Base-by-base conservation (phyloP, 2,329 filamentous ascomycete genomes). In the Sporothrix sp. region DNA sequence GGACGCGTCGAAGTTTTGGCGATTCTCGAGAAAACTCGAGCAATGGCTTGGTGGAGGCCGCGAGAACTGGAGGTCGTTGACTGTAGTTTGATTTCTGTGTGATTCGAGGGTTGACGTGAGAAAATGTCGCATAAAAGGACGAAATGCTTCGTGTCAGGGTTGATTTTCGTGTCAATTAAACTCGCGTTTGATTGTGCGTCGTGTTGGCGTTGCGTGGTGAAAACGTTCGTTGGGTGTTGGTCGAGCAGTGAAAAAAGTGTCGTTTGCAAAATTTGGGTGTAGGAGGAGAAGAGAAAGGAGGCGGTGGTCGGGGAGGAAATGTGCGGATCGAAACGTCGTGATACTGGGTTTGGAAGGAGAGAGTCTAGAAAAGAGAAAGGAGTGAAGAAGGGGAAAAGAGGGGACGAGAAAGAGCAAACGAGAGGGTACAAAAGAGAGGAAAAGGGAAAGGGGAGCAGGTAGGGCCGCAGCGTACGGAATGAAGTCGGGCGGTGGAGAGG, bases 381-480 rank as follows among this genome's bases (percentile, higher is more conserved):
- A 28, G 40, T 39, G 33, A 27, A 40, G 46, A 44, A 13, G 25
- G 44, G 39, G 30, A 32, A 11, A 45, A 51, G 33, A 38, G 38
- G 30, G 25, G 37, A 52, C 23, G 42, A 35, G 25, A 25, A 46
- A 49, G 50, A 23, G 25, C n/a, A 33, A 11, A 35, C 4, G 46
- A 50, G 49, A 45, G 21, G 23, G 21, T 23, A 30, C 20, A 27
- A 37, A 35, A 48, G 32, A 44, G 44, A 43, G 23, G 13, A 35
- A 38, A 39, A 37, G 35, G 45, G 33, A 36, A 39, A 38, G 23
- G 23, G 32, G 21, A 36, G 38, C 38, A 37, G 45, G 51, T 49
- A 49, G 45, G 46, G 45, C 32, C 46, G 39, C n/a, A n/a, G 40
- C 35, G 39, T 36, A 42, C 43, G 51, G 53, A 52, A 53, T 48